These are phyloP conservation scores for Gamarada debralockiae DNA, from an alignment of 495 filamentous ascomycete genomes.

Conservation along the genomic window DNA sequence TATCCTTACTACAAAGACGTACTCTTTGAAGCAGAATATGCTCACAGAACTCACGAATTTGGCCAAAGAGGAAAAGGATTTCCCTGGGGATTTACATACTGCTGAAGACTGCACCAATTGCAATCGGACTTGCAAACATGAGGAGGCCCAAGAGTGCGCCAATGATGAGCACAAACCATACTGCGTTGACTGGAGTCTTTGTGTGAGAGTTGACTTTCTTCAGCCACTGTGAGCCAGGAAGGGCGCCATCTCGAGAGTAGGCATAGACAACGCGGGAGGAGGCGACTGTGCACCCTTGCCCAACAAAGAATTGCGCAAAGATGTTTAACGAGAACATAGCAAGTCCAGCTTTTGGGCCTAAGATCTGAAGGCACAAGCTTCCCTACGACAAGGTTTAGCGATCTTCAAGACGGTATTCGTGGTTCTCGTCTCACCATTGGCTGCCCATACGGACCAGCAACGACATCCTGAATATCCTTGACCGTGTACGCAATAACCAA, in stretches of 20 bases:
- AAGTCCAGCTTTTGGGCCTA: conserved; percentile 57
- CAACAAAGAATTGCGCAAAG: conserved; percentile 65
- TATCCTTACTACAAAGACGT: no score
- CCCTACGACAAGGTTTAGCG: no score
- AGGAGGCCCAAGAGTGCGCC: conserved; percentile 61
- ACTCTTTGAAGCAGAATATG: no score
- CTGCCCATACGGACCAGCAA: conserved; percentile 56
- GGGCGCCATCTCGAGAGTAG: conserved; percentile 54
- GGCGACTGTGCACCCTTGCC: conserved; percentile 57
- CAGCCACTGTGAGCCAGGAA: conserved; percentile 53
- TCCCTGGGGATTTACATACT: no score
- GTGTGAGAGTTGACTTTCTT: conserved; percentile 45
- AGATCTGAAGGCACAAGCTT: conserved; percentile 64
- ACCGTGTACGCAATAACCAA: conserved; percentile 74
- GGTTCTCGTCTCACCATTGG: conserved; percentile 67
- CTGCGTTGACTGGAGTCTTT: conserved; percentile 68
- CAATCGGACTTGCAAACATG: conserved; percentile 57
- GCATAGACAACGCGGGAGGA: conserved; percentile 58
- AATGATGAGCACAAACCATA: conserved; percentile 62
- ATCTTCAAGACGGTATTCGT: no score
- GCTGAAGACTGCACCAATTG: conserved; percentile 64
- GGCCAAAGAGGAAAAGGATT: no score
- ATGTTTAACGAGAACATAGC: conserved; percentile 66
- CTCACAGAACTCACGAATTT: no score
- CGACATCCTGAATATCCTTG: conserved; percentile 53